Conservation (phyloP, 345 rosid species). For the Citrus medica region DNA sequence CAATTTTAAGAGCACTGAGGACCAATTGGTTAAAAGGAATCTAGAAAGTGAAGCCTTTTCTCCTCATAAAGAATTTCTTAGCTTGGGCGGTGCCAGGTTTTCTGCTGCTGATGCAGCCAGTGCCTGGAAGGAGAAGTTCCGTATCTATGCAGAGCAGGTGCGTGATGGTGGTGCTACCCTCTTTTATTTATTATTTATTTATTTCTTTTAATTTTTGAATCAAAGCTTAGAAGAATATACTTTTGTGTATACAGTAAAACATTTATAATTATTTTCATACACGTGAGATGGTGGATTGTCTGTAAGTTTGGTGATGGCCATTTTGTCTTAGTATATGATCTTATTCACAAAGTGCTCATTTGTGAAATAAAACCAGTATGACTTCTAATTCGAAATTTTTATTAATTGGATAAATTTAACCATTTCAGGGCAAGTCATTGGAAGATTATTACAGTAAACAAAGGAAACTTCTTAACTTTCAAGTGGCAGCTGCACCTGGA, state of each 20-base stretch:
- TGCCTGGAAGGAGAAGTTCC: constrained; percentile 44
- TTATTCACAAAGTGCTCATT: background rate
- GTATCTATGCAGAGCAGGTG: constrained; percentile 59
- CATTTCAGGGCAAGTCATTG: constrained; percentile 59
- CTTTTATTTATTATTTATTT: background rate
- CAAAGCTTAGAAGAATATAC: background rate
- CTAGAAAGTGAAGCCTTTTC: constrained; percentile 24
- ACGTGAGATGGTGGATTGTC: background rate
- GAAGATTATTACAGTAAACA: constrained; percentile 84
- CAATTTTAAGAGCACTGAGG: constrained; percentile 62
- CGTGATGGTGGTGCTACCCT: background rate
- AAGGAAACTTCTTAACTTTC: constrained; percentile 74
- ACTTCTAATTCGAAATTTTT: background rate
- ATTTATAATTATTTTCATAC: background rate
- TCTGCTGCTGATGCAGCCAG: constrained; percentile 32
- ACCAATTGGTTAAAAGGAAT: constrained; percentile 32
- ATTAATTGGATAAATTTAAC: constrained; percentile 3
- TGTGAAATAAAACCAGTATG: background rate
- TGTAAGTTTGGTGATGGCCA: background rate
- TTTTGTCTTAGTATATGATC: background rate
- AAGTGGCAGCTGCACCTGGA: constrained; percentile 56
- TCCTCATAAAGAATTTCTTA: constrained; percentile 23
- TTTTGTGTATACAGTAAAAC: background rate
- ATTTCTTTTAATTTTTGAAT: background rate
- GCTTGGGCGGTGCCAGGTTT: constrained; percentile 26